These are phyloP conservation scores for Tulasnella sp. DNA, from an alignment of 768 basidiomycete species.

Conservation along the genomic window DNA sequence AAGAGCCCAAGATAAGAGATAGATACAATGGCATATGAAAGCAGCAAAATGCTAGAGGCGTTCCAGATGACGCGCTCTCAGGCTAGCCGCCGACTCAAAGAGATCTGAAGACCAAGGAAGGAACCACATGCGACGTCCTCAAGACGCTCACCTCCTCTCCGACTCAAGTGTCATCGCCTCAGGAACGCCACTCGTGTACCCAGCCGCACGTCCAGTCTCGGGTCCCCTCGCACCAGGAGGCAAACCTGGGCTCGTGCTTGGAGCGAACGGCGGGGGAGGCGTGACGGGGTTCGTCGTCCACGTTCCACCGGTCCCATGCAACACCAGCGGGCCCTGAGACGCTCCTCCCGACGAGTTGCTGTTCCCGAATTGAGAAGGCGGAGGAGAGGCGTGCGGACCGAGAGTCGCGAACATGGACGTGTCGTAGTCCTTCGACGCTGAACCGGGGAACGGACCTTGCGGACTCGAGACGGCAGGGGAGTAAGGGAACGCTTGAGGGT, in stretches of 20 bases:
- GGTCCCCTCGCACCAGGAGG: not conserved
- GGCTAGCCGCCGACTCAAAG: not conserved
- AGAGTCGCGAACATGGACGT: not conserved
- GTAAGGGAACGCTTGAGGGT: not conserved
- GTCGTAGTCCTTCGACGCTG: not conserved
- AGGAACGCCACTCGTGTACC: not conserved
- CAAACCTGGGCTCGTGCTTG: not conserved
- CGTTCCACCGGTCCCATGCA: not conserved
- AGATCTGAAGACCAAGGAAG: not conserved
- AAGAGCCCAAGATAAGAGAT: not conserved
- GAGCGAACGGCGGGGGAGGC: not conserved
- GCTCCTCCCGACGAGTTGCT: not conserved
- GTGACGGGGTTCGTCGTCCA: not conserved
- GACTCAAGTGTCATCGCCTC: not conserved
- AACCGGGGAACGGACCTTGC: not conserved
- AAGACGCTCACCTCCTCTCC: not conserved
- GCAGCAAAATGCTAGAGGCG: not conserved
- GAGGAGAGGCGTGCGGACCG: not conserved
- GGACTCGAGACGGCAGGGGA: not conserved
- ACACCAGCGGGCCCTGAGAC: not conserved
- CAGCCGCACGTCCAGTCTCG: not conserved
- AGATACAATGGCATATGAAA: not conserved
- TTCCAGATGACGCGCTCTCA: not conserved
- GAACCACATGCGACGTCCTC: not conserved
- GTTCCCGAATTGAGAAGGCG: not conserved